Evolutionary conservation across 2,329 filamentous ascomycete species (phyloP).

Genomic region (Xylariaceae sp.): DNA sequence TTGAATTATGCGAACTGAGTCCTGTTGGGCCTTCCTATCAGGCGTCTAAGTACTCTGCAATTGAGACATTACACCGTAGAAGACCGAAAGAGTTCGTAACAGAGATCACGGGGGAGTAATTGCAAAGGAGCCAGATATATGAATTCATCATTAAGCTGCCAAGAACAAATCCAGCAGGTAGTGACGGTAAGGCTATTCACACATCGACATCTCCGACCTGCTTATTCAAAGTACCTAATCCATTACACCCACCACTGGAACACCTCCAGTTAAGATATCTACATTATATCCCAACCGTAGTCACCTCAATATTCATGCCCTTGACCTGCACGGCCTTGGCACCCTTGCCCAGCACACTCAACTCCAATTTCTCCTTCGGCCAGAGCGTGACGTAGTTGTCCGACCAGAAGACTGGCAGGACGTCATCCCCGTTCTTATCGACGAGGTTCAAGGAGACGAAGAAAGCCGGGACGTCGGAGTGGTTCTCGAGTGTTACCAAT

Average conservation of each 20-base stretch:
- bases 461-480: slow-evolving; percentile 48
- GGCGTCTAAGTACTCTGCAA: too few species aligned
- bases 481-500: slow-evolving; percentile 46
- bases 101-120: too few species aligned
- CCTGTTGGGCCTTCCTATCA: too few species aligned
- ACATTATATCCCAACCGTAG: slow-evolving; percentile 1
- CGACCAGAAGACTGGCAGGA: slow-evolving; percentile 51
- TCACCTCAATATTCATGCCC: slow-evolving; percentile 27
- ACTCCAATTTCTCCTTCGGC: slow-evolving; percentile 46
- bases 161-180: background rate
- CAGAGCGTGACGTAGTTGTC: slow-evolving; percentile 61
- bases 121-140: background rate
- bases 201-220: background rate
- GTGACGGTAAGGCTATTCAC: background rate
- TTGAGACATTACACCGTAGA: too few species aligned
- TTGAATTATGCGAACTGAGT: too few species aligned
- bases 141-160: background rate
- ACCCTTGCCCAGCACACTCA: slow-evolving; percentile 32
- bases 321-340: slow-evolving; percentile 27
- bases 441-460: slow-evolving; percentile 51
- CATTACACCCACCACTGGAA: background rate
- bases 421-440: slow-evolving; percentile 39
- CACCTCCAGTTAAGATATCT: too few species aligned
- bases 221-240: background rate
- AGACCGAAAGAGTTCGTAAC: too few species aligned